Percentiles rank a stretch among this genome's conserved stretches.
These are phyloP conservation scores for Parasitella parasitica DNA, from an alignment of 371 early-diverging fungal genomes.

Conservation along the genomic window DNA sequence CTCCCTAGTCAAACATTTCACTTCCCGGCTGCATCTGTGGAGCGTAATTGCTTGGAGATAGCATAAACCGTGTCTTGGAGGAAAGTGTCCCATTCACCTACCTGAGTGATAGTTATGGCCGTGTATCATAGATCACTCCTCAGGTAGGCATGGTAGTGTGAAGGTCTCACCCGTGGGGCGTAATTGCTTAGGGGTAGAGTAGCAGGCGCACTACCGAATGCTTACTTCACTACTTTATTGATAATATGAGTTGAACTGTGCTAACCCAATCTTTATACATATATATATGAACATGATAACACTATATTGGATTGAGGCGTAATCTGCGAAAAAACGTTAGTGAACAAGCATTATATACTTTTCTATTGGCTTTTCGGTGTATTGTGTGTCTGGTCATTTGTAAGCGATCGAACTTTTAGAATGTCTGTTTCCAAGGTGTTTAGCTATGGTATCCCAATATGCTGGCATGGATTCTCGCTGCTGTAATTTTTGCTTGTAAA, in stretches of 20 bases:
- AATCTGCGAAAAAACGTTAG: not conserved
- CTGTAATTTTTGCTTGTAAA: not conserved
- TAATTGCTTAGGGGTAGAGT: too few species aligned
- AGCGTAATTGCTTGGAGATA: slow-evolving; percentile 10
- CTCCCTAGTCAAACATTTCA: slow-evolving; percentile 1
- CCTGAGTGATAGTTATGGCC: too few species aligned
- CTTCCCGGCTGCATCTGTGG: too few species aligned
- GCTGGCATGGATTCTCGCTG: not conserved
- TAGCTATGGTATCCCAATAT: slow-evolving; percentile 5
- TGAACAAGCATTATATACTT: not conserved
- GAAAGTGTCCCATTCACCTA: too few species aligned
- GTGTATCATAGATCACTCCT: too few species aligned
- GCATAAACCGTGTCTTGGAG: too few species aligned
- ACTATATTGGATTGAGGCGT: not conserved
- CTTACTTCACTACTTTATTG: not conserved
- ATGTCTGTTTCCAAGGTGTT: slow-evolving; percentile 11
- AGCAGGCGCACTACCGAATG: not conserved
- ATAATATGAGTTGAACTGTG: not conserved
- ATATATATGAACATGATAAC: not conserved
- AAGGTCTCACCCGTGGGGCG: too few species aligned
- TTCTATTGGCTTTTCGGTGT: not conserved
- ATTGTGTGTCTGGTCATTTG: slow-evolving; percentile 3
- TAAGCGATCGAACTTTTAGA: slow-evolving; percentile 12
- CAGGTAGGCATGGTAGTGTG: too few species aligned
- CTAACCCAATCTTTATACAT: not conserved